A percentile compares a stretch with the other conserved stretches of the same genome.
Evolutionary conservation across 2,329 filamentous ascomycete species (phyloP).

Genomic region (Boeremia exigua): DNA sequence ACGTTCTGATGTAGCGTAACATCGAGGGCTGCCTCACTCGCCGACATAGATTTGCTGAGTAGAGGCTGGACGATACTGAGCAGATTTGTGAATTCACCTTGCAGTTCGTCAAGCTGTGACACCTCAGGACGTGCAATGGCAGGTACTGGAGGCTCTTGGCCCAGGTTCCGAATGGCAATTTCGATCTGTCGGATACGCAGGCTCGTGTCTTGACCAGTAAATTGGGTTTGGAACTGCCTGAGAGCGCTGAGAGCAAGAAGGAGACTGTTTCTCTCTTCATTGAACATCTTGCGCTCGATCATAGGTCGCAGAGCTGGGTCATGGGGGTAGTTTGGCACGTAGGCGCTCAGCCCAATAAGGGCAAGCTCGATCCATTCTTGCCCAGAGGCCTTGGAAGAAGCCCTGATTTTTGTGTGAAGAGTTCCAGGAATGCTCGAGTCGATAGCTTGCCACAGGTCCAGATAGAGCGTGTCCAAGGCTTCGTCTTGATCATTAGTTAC

Average conservation of each 20-base stretch:
- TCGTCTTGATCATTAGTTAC: conserved; percentile 41
- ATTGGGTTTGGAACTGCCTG: conserved; percentile 67
- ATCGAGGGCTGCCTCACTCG: conserved; percentile 36
- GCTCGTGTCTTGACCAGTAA: conserved; percentile 72
- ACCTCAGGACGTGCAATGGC: conserved; percentile 73
- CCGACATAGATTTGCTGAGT: conserved; percentile 28
- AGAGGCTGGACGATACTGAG: conserved; percentile 53
- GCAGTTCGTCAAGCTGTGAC: conserved; percentile 73
- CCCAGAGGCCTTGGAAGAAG: neutral
- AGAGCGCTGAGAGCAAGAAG: conserved; percentile 65
- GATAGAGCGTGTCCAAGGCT: conserved; percentile 38
- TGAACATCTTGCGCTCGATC: conserved; percentile 68
- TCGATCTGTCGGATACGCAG: conserved; percentile 69
- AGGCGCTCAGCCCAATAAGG: conserved; percentile 75
- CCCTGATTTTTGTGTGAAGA: conserved; percentile 41
- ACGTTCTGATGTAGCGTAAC: conserved; percentile 61
- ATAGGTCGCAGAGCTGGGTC: conserved; percentile 72
- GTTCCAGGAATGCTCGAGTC: conserved; percentile 16
- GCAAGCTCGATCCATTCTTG: conserved; percentile 77
- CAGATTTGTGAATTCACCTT: conserved; percentile 82
- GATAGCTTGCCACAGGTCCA: conserved; percentile 28
- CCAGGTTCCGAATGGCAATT: conserved; percentile 67
- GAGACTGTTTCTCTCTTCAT: conserved; percentile 63
- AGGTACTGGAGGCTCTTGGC: conserved; percentile 68
- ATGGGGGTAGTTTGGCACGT: conserved; percentile 84